Evolutionary conservation across 345 rosid species (phyloP).

Genomic region (Hibiscus syriacus): DNA sequence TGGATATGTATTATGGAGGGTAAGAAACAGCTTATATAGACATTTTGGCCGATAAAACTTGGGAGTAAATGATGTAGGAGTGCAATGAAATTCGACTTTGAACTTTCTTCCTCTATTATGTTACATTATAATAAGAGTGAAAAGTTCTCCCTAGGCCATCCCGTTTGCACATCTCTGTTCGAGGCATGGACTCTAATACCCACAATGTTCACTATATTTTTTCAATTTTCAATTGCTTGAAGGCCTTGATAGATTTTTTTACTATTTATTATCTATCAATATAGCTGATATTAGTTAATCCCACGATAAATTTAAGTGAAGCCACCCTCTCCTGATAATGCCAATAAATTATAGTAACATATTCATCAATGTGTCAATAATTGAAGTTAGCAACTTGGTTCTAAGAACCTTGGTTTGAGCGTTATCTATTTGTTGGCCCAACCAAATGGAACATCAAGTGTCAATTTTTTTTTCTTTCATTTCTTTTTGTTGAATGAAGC

Average conservation of each 20-base stretch:
- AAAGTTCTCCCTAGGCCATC: neutral
- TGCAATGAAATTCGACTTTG: neutral
- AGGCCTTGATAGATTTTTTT: neutral
- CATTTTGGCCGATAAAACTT: neutral
- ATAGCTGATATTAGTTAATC: neutral
- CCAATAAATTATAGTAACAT: neutral
- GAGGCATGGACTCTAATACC: neutral
- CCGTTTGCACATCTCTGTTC: neutral
- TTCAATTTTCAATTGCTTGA: neutral
- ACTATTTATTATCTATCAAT: neutral
- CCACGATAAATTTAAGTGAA: neutral
- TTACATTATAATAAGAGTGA: neutral
- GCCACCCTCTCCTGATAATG: neutral
- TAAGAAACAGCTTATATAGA: neutral
- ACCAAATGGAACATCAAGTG: neutral
- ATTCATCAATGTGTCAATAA: neutral
- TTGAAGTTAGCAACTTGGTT: neutral
- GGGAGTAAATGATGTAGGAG: neutral
- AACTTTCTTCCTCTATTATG: neutral
- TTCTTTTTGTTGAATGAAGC: neutral
- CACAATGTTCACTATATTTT: neutral
- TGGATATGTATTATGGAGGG: neutral
- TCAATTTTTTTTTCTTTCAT: neutral
- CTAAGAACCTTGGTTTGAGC: neutral
- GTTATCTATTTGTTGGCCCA: neutral